These are phyloP conservation scores for Picochlorum sp. DNA, from an alignment of 139 green algal species.

Conservation along the genomic window DNA sequence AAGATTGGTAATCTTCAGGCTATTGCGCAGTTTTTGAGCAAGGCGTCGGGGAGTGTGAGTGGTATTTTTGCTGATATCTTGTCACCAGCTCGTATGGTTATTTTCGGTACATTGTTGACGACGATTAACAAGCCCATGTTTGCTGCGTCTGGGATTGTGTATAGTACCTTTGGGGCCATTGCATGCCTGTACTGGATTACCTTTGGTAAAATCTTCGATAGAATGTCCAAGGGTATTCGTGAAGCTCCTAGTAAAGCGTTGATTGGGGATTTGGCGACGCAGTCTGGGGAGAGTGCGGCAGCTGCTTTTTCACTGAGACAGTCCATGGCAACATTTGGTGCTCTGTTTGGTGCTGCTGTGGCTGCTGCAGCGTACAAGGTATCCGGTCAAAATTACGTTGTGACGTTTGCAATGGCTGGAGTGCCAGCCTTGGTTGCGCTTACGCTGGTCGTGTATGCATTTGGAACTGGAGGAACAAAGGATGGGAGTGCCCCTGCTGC, in stretches of 20 bases:
- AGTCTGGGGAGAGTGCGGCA: conserved; percentile 58
- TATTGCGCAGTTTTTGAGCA: conserved; percentile 66
- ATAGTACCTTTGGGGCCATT: conserved; percentile 41
- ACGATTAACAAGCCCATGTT: conserved; percentile 82
- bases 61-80: conserved; percentile 65
- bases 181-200: conserved; percentile 68
- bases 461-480: not conserved
- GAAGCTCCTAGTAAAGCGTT: conserved; percentile 75
- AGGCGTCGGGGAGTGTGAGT: conserved; percentile 58
- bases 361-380: conserved; percentile 44
- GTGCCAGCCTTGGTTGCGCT: conserved; percentile 50
- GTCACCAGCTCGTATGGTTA: conserved; percentile 60
- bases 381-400: conserved; percentile 54
- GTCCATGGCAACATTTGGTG: conserved; percentile 59
- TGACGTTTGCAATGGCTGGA: conserved; percentile 58
- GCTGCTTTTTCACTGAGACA: conserved; percentile 69
- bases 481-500: not conserved
- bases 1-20: conserved; percentile 73
- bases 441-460: conserved; percentile 22
- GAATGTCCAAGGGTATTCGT: conserved; percentile 68
- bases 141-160: conserved; percentile 44
- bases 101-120: conserved; percentile 72
- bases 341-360: conserved; percentile 47
- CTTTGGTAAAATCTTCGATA: conserved; percentile 55
- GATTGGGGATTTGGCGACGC: conserved; percentile 63